Evolutionary conservation across 805 yeast species (phyloP).

Genomic region (Barnettozyma californica): DNA sequence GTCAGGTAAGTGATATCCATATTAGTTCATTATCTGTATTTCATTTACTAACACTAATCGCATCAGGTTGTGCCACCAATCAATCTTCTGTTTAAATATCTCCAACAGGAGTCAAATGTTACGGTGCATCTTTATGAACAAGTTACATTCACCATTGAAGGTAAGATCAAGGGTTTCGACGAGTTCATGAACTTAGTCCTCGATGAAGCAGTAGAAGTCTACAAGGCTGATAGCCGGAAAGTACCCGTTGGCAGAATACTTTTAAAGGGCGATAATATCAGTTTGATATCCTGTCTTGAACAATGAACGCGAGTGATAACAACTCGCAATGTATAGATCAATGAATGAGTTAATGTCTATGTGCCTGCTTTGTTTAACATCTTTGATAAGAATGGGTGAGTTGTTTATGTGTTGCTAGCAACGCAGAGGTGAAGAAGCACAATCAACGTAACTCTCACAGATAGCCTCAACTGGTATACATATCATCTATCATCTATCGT

Average conservation of each 20-base stretch:
- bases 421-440: background rate
- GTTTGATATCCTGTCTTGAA: conserved; percentile 47
- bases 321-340: background rate
- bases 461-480: too few species aligned
- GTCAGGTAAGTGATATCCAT: conserved; percentile 3
- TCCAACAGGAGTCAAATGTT: conserved; percentile 77
- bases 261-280: conserved; percentile 91
- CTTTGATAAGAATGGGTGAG: background rate
- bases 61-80: conserved; percentile 77
- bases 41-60: conserved; percentile 10
- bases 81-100: conserved; percentile 78
- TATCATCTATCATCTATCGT: too few species aligned
- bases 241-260: conserved; percentile 67
- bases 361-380: too few species aligned
- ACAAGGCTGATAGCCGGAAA: conserved; percentile 42
- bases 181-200: conserved; percentile 89
- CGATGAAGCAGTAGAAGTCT: conserved; percentile 60
- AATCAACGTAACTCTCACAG: too few species aligned
- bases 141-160: conserved; percentile 68
- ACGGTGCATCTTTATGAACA: conserved; percentile 91
- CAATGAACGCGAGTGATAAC: conserved; percentile 1
- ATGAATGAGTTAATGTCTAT: background rate
- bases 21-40: too few species aligned
- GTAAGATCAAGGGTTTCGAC: conserved; percentile 87
- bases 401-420: background rate